Base-by-base conservation (phyloP, 805 yeast species). In the Starmera dryadoides region DNA sequence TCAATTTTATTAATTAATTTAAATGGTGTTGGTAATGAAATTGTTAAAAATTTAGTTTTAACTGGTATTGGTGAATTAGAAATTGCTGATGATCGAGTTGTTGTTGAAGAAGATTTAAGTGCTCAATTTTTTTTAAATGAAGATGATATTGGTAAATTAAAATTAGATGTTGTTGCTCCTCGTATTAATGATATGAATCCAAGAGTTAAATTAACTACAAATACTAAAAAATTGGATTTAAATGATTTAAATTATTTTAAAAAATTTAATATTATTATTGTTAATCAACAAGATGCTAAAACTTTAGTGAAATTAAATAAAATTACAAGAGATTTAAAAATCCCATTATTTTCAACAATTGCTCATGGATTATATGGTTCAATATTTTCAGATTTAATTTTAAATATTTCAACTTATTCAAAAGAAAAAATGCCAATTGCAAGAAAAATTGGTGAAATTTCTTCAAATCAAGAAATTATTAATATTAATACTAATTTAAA, bases 21-120 rank as follows among this genome's bases (percentile, higher is more conserved):
- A 14, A 83, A 89, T 10, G 86, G 86, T 1, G 69, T 86, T 8
- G 94, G 94, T 6, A 77, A 80, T 14, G 98, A 91, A 58, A 70
- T 85, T 10, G 76, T 81, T 29, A 91, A 93, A 60, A 89, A 89
- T 58, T 59, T 93, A 35, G 86, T 86, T 16, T 69, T 93, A 19
- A 94, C 95, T 22, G 98, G 98, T 4, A 67, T 91, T 41, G 95
- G 95, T 3, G 65, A 81, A 1, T 60, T 91, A 22, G 79, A 81
- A n/a, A 63, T 93, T 0, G 54, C 80, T 40, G 97, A 89, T 60
- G 52, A 59, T 26, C 62, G 79, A 3, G 49, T 35, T 0, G 75
- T 86, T 1, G 54, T 58, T 2, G 82, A 74, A 29, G 75, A 71
- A 32, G 95, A 86, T 53, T 69, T 83, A 42, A 78, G 79, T 3